Evolutionary conservation across 305 asterid genomes (phyloP).

Genomic region (Solanum hybrid): DNA sequence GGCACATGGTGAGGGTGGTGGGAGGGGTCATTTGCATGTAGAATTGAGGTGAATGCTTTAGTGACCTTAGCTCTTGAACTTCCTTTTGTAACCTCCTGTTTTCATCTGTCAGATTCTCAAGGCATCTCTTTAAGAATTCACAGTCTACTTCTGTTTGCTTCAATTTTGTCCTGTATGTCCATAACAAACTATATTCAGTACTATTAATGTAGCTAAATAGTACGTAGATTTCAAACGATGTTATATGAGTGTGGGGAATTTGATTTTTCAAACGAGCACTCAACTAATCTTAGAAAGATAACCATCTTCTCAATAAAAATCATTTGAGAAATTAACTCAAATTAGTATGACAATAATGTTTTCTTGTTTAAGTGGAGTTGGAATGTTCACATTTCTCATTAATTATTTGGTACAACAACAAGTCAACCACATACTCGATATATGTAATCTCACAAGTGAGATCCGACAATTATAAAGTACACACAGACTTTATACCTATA

Average conservation of each 20-base stretch:
- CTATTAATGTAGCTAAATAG: not conserved
- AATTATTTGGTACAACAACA: too few relatives aligned
- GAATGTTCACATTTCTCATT: too few relatives aligned
- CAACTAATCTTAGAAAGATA: too few relatives aligned
- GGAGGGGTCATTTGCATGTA: constrained; percentile 81
- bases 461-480: too few relatives aligned
- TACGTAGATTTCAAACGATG: not conserved
- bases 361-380: not conserved
- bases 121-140: constrained; percentile 63
- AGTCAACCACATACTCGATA: too few relatives aligned
- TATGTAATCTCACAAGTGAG: too few relatives aligned
- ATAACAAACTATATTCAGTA: not conserved
- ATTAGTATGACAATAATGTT: not conserved
- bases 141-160: constrained; percentile 88
- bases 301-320: too few relatives aligned
- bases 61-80: constrained; percentile 63
- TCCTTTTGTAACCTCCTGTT: constrained; percentile 67
- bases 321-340: too few relatives aligned
- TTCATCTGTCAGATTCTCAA: constrained; percentile 61
- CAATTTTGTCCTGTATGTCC: constrained; percentile 56
- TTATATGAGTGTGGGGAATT: too few relatives aligned
- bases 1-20: constrained; percentile 81
- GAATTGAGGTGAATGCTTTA: constrained; percentile 55
- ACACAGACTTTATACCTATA: too few relatives aligned
- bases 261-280: not conserved